Percentiles rank a stretch among this genome's conserved stretches.
Evolutionary conservation across 2,329 filamentous ascomycete species (phyloP).

Genomic region (Calonectria henricotiae): DNA sequence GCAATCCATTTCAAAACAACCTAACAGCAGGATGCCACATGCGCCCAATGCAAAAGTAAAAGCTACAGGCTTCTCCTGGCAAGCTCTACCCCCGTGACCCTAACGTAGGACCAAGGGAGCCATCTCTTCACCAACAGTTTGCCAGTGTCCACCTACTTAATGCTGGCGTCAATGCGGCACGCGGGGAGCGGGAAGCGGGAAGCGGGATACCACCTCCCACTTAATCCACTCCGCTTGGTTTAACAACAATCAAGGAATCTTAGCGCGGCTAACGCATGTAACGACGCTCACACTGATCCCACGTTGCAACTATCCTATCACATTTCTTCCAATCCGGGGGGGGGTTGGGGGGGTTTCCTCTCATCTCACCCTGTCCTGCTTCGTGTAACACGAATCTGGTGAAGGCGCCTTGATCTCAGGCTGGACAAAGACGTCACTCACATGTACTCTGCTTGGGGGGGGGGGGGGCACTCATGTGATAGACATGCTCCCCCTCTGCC

Average conservation of each 20-base stretch:
- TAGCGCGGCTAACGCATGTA: slow-evolving; percentile 15
- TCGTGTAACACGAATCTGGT: background rate
- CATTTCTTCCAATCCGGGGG: background rate
- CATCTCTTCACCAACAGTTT: slow-evolving; percentile 2
- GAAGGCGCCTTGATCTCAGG: background rate
- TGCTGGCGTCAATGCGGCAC: slow-evolving; percentile 8
- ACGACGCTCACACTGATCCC: slow-evolving; percentile 17
- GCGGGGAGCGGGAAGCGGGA: slow-evolving; percentile 10
- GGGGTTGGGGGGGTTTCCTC: background rate
- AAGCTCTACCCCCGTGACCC: slow-evolving; percentile 1
- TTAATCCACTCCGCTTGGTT: slow-evolving; percentile 11
- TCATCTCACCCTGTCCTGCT: background rate
- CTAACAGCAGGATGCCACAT: background rate
- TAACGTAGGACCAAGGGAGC: background rate
- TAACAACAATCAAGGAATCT: slow-evolving; percentile 22
- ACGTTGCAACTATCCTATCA: slow-evolving; percentile 8
- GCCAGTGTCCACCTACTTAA: background rate
- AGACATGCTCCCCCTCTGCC: slow-evolving; percentile 10
- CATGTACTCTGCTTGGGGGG: background rate
- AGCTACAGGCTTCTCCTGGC: background rate
- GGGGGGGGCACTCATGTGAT: slow-evolving; percentile 22
- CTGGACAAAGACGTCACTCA: slow-evolving; percentile 15
- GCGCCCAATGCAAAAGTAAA: background rate
- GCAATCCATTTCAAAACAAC: background rate
- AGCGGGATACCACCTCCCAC: slow-evolving; percentile 14